phyloP scores from a whole-genome alignment of 202 grass and related monocot species.

The Zoysia matrella region DNA sequence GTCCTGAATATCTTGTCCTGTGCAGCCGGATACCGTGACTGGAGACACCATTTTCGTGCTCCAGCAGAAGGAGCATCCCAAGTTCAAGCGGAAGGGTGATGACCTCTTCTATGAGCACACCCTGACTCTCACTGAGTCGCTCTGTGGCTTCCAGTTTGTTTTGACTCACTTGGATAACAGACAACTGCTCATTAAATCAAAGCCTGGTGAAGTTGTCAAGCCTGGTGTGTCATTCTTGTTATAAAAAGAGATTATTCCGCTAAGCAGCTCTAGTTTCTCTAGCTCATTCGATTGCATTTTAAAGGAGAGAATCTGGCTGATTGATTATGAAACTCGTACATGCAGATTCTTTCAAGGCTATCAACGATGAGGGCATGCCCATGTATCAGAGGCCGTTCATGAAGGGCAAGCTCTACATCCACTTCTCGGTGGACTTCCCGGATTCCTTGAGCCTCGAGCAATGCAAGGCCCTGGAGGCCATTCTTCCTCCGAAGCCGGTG shows the following conservation, averaged over 20 bases:
- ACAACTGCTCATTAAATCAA: too few species aligned
- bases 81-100: too few species aligned
- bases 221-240: conserved; percentile 39
- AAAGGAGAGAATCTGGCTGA: not conserved
- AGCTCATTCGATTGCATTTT: not conserved
- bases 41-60: conserved; percentile 90
- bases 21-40: conserved; percentile 79
- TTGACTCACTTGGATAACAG: too few species aligned
- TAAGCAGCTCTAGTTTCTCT: not conserved
- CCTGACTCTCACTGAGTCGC: too few species aligned
- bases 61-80: too few species aligned
- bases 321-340: not conserved
- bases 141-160: too few species aligned
- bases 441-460: conserved; percentile 62
- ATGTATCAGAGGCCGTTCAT: conserved; percentile 32
- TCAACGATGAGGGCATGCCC: conserved; percentile 90
- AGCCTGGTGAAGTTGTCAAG: too few species aligned
- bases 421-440: conserved; percentile 78
- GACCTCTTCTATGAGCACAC: too few species aligned
- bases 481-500: conserved; percentile 53
- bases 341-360: conserved; percentile 87
- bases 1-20: not conserved
- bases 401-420: conserved; percentile 90
- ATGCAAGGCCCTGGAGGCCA: conserved; percentile 69
- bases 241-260: too few species aligned